Conservation (phyloP, 331 rosid species). For the Acacia concinna region DNA sequence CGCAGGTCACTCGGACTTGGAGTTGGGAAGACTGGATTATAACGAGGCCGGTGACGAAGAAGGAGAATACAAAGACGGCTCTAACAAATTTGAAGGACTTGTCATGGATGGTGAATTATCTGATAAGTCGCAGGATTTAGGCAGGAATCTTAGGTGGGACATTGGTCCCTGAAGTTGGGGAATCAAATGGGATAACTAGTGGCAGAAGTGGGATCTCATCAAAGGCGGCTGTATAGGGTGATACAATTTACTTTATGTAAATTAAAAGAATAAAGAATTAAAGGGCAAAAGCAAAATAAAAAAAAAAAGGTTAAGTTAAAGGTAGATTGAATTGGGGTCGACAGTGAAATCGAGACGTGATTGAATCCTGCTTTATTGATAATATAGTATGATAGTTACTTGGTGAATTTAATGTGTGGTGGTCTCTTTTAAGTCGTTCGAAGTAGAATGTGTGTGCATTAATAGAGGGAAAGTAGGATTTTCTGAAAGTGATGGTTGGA, state of each 20-base stretch:
- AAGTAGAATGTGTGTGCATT: conserved; percentile 21
- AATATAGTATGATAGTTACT: neutral
- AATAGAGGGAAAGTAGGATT: conserved; percentile 12
- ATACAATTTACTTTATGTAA: neutral
- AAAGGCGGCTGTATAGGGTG: conserved; percentile 15
- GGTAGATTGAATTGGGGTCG: conserved; percentile 10
- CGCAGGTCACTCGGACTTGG: conserved; percentile 43
- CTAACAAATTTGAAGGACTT: conserved; percentile 30
- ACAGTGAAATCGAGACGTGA: neutral
- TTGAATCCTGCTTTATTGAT: neutral
- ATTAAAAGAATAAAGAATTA: conserved; percentile 16
- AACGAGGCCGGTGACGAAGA: conserved; percentile 35
- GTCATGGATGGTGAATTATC: conserved; percentile 36
- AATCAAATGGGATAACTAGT: conserved; percentile 27
- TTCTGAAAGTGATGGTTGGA: neutral
- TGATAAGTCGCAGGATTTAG: conserved; percentile 42
- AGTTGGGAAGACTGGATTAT: conserved; percentile 37
- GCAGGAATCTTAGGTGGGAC: conserved; percentile 42
- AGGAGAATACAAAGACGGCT: conserved; percentile 32
- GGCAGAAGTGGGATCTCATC: conserved; percentile 19
- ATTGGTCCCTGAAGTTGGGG: conserved; percentile 39
- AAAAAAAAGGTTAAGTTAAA: neutral
- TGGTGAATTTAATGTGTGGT: conserved; percentile 19
- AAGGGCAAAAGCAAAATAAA: neutral
- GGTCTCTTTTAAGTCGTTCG: neutral